phyloP scores from a whole-genome alignment of 495 filamentous ascomycete genomes.

The Aspergillus nanangensis region DNA sequence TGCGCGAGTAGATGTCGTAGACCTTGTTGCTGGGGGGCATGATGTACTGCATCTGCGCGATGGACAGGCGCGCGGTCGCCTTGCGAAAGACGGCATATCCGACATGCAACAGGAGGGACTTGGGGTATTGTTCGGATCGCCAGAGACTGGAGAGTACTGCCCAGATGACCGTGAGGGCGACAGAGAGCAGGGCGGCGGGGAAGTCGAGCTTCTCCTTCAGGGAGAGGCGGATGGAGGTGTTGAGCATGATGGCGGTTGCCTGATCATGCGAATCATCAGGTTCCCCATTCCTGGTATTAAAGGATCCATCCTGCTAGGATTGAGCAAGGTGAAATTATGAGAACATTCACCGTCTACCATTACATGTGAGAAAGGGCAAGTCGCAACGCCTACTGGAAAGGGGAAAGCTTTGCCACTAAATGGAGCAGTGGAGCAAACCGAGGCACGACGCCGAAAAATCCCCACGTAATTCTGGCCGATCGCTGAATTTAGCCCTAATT shows the following conservation, averaged over 20 bases:
- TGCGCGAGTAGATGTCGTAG: conserved; percentile 44
- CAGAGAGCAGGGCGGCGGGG: conserved; percentile 26
- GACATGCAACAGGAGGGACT: conserved; percentile 30
- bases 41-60: conserved; percentile 30
- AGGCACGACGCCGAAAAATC: too few species aligned
- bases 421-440: neutral
- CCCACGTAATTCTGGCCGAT: too few species aligned
- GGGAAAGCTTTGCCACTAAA: neutral
- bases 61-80: conserved; percentile 24
- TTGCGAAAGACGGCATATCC: conserved; percentile 37
- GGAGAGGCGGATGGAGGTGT: conserved; percentile 18
- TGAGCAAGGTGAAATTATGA: neutral
- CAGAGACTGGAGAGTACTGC: conserved; percentile 28
- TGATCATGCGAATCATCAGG: neutral
- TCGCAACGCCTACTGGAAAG: conserved; percentile 11
- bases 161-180: conserved; percentile 25
- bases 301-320: neutral
- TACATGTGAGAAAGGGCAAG: too few species aligned
- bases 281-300: neutral
- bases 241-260: neutral
- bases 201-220: conserved; percentile 31
- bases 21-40: conserved; percentile 40
- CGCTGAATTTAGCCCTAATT: too few species aligned
- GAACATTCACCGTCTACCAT: too few species aligned
- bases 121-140: conserved; percentile 30